These are phyloP conservation scores for Suillus clintonianus DNA, from an alignment of 768 basidiomycete species.

Conservation along the genomic window DNA sequence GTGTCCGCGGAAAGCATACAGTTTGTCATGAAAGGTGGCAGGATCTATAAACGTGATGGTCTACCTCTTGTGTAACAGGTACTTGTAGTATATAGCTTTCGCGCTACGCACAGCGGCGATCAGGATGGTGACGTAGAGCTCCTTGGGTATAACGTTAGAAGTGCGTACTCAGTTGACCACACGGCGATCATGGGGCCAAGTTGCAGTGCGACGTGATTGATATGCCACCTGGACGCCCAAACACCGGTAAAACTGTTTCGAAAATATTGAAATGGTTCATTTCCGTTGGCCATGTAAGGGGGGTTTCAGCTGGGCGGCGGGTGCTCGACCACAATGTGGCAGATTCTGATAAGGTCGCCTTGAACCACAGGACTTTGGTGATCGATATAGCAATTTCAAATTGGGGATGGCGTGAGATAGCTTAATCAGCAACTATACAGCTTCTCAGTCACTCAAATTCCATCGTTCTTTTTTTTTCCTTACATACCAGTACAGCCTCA, in stretches of 20 bases:
- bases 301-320: not conserved
- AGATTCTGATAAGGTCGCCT: not conserved
- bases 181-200: not conserved
- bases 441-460: not conserved
- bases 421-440: slow-evolving; percentile 25
- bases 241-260: not conserved
- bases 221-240: not conserved
- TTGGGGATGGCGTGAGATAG: slow-evolving; percentile 15
- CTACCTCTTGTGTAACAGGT: slow-evolving; percentile 10
- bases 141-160: not conserved
- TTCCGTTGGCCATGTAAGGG: not conserved
- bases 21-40: slow-evolving; percentile 64
- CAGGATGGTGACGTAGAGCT: not conserved
- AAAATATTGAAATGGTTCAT: not conserved
- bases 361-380: too few species aligned
- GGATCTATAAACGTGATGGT: slow-evolving; percentile 45
- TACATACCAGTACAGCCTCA: not conserved
- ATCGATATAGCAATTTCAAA: slow-evolving; percentile 6
- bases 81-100: not conserved
- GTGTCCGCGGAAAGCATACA: slow-evolving; percentile 46
- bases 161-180: not conserved
- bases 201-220: not conserved
- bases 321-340: not conserved
- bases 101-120: not conserved
- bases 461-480: not conserved